Conservation (phyloP, 768 basidiomycete genomes). For the Collybia mongolica region DNA sequence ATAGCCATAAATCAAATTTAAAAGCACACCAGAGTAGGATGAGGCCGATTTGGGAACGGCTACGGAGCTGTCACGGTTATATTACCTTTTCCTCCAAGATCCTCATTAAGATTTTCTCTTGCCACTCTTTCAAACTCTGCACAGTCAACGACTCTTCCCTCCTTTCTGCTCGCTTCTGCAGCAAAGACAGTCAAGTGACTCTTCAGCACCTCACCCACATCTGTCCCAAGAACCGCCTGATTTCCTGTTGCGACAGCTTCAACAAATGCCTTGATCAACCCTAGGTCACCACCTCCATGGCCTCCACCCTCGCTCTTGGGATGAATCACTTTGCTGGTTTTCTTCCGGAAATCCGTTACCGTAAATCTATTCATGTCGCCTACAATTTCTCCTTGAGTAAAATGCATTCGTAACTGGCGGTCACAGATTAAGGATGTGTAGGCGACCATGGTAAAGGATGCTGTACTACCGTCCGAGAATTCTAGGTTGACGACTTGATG, state of each 20-base stretch:
- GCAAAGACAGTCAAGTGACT: slow-evolving; percentile 88
- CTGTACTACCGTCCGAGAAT: slow-evolving; percentile 78
- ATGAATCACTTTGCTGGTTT: slow-evolving; percentile 37
- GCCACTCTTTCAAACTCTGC: slow-evolving; percentile 57
- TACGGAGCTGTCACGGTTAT: too few relatives aligned
- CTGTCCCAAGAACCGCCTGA: slow-evolving; percentile 66
- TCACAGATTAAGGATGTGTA: slow-evolving; percentile 78
- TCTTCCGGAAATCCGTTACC: slow-evolving; percentile 72
- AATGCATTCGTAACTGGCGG: slow-evolving; percentile 83
- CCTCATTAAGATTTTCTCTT: slow-evolving; percentile 24
- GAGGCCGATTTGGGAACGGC: too few relatives aligned
- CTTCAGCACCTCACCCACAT: slow-evolving; percentile 65
- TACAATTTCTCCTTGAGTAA: slow-evolving; percentile 85
- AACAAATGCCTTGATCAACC: slow-evolving; percentile 74
- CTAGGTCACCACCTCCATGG: slow-evolving; percentile 83
- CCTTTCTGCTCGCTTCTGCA: slow-evolving; percentile 72
- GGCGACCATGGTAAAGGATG: slow-evolving; percentile 88
- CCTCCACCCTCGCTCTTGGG: slow-evolving; percentile 64
- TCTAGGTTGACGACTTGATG: slow-evolving; percentile 91
- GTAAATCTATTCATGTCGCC: slow-evolving; percentile 80
- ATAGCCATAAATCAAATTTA: too few relatives aligned
- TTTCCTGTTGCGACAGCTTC: slow-evolving; percentile 66
- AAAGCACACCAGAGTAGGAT: too few relatives aligned
- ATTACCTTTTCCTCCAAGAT: background rate
- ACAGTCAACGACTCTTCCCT: slow-evolving; percentile 71